These are phyloP conservation scores for Candida quercuum DNA, from an alignment of 805 yeast genomes.

Conservation along the genomic window DNA sequence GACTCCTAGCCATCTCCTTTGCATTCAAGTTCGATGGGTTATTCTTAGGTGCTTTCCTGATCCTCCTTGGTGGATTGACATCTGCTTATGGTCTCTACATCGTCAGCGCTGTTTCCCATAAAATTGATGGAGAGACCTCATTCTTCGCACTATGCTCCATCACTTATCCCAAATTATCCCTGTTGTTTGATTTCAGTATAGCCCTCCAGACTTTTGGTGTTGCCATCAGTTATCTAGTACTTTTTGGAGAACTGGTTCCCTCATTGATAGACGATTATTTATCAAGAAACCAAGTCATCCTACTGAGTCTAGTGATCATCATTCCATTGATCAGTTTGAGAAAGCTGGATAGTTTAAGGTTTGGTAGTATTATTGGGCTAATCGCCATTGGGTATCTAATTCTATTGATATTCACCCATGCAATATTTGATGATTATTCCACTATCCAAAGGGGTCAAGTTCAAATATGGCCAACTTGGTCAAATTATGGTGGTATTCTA, in stretches of 20 bases:
- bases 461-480: constrained; percentile 36
- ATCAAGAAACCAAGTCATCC: constrained; percentile 34
- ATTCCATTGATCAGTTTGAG: constrained; percentile 61
- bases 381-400: constrained; percentile 60
- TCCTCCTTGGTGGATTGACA: constrained; percentile 57
- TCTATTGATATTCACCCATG: constrained; percentile 48
- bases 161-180: constrained; percentile 65
- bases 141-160: constrained; percentile 67
- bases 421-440: constrained; percentile 37
- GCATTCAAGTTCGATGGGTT: constrained; percentile 68
- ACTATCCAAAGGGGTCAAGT: constrained; percentile 41
- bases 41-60: constrained; percentile 47
- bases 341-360: constrained; percentile 62
- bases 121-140: constrained; percentile 52
- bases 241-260: constrained; percentile 76
- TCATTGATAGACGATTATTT: constrained; percentile 41
- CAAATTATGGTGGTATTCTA: constrained; percentile 37
- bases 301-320: constrained; percentile 44
- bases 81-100: constrained; percentile 65
- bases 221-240: constrained; percentile 62
- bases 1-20: constrained; percentile 69
- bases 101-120: constrained; percentile 53
- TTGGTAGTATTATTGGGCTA: constrained; percentile 67
- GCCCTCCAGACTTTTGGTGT: constrained; percentile 79
- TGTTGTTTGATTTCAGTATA: constrained; percentile 71